A percentile compares a stretch with the other conserved stretches of the same genome.
These are phyloP conservation scores for Malassezia dermatis DNA, from an alignment of 1,284 basidiomycete genomes.

Conservation along the genomic window DNA sequence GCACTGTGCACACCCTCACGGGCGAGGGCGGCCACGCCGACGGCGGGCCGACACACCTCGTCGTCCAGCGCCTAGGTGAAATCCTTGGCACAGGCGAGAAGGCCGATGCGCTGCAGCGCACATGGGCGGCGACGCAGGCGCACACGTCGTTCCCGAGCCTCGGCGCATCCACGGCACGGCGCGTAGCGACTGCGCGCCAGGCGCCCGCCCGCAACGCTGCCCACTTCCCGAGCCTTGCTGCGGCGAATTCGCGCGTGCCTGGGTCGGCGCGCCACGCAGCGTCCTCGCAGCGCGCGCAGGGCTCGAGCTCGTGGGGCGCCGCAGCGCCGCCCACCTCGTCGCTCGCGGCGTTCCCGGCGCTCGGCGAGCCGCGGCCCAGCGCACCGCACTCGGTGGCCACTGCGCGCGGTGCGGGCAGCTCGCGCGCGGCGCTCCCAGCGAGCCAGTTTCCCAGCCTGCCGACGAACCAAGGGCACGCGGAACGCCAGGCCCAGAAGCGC, in stretches of 20 bases:
- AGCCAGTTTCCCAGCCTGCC: constrained; percentile 35
- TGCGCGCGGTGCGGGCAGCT: background rate
- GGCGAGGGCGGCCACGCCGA: constrained; percentile 50
- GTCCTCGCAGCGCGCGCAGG: constrained; percentile 12
- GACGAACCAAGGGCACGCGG: constrained; percentile 20
- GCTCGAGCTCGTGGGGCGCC: background rate
- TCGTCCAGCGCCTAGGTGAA: constrained; percentile 61
- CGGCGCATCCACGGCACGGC: background rate
- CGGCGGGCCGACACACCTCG: constrained; percentile 48
- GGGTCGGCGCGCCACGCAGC: constrained; percentile 30
- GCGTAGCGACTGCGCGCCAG: constrained; percentile 50
- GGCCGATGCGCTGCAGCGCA: constrained; percentile 60
- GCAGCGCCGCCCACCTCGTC: constrained; percentile 1
- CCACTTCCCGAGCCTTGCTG: constrained; percentile 31
- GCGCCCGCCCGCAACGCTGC: constrained; percentile 19
- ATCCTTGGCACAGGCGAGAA: constrained; percentile 62
- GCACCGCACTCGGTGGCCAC: background rate
- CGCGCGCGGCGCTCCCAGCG: background rate
- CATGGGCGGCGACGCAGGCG: constrained; percentile 57
- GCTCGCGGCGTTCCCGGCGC: constrained; percentile 18
- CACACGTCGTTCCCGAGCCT: constrained; percentile 51
- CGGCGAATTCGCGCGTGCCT: constrained; percentile 18
- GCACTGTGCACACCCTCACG: constrained; percentile 73
- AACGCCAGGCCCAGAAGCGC: constrained; percentile 36
- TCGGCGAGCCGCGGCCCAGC: constrained; percentile 2